phyloP scores from a whole-genome alignment of 164 flowering plant species.

The Umbilicus rupestris region DNA sequence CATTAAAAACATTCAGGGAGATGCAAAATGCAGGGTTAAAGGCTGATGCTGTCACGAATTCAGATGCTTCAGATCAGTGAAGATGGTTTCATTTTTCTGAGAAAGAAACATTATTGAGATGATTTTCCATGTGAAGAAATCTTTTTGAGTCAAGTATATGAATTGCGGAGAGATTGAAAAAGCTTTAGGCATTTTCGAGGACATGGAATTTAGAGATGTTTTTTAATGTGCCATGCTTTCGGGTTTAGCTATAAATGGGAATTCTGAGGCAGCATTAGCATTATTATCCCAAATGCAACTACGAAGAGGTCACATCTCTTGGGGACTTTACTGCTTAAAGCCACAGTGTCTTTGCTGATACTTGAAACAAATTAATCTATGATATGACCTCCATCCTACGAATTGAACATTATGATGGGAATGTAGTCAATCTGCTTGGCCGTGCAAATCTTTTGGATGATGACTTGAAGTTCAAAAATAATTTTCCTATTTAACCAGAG shows the following conservation, averaged over 20 bases:
- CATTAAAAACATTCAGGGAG: background rate
- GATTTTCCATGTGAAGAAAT: constrained; percentile 1
- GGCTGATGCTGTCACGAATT: background rate
- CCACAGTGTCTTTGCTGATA: constrained; percentile 8
- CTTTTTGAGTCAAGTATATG: background rate
- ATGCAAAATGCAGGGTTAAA: background rate
- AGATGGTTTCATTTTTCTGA: constrained; percentile 6
- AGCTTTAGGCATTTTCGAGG: background rate
- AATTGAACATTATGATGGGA: constrained; percentile 9
- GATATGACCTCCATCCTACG: constrained; percentile 4
- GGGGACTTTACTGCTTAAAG: constrained; percentile 8
- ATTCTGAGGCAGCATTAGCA: constrained; percentile 8
- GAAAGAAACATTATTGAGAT: constrained; percentile 6
- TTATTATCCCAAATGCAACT: constrained; percentile 6
- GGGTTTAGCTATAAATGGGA: constrained; percentile 9
- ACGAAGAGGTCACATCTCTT: constrained; percentile 6
- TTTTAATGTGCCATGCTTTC: constrained; percentile 7
- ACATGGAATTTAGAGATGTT: constrained; percentile 1
- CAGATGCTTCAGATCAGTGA: constrained; percentile 5
- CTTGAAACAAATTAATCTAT: constrained; percentile 2
- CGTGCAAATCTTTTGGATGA: constrained; percentile 10
- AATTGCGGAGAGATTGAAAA: constrained; percentile 8
- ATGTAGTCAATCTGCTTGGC: constrained; percentile 6
- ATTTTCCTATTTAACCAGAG: background rate
- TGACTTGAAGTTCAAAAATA: background rate